phyloP scores from a whole-genome alignment of 164 flowering plant genomes.

The Chloranthus sessilifolius region DNA sequence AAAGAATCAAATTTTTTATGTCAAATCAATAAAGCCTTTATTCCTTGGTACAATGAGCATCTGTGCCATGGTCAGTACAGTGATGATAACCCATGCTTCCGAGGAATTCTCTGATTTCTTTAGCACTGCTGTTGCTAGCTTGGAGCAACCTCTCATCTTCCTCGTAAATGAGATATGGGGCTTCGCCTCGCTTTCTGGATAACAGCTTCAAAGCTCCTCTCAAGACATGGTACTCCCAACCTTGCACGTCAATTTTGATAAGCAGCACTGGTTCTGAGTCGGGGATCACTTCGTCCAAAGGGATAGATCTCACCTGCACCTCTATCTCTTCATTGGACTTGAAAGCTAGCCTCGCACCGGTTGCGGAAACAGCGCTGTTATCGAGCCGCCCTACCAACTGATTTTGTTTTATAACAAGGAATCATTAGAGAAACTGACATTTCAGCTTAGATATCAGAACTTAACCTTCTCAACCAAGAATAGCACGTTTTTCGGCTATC shows the following conservation, averaged over 20 bases:
- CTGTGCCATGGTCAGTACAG: conserved; percentile 82
- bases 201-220: conserved; percentile 77
- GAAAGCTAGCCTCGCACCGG: conserved; percentile 92
- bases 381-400: conserved; percentile 97
- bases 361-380: conserved; percentile 90
- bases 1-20: no score
- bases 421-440: background rate
- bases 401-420: background rate
- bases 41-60: conserved; percentile 89
- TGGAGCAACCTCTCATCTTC: conserved; percentile 85
- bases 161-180: conserved; percentile 88
- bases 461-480: no score
- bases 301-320: conserved; percentile 71
- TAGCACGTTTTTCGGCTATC: no score
- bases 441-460: background rate
- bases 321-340: conserved; percentile 88
- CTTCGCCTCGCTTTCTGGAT: conserved; percentile 68
- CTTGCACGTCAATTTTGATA: conserved; percentile 95
- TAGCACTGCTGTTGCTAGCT: conserved; percentile 84
- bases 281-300: conserved; percentile 76
- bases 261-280: conserved; percentile 62
- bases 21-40: no score
- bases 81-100: conserved; percentile 61
- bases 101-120: conserved; percentile 74
- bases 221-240: conserved; percentile 95